Percentiles rank a stretch among this genome's conserved stretches.
These are phyloP conservation scores for Termitomyces sp. DNA, from an alignment of 768 basidiomycete species.

Conservation along the genomic window DNA sequence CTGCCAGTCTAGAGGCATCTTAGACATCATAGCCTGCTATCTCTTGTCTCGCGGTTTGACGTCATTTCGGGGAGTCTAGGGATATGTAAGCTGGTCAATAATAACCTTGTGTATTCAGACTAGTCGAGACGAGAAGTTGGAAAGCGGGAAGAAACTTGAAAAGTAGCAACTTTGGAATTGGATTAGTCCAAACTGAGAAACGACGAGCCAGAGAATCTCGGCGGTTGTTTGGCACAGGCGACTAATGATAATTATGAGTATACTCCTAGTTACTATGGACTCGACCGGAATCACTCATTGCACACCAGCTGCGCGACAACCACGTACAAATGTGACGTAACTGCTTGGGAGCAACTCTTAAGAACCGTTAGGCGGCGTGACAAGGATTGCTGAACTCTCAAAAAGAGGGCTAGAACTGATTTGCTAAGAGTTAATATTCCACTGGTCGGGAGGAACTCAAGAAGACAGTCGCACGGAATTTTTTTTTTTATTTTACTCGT, in stretches of 20 bases:
- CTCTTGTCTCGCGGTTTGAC: slow-evolving; percentile 3
- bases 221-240: background rate
- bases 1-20: background rate
- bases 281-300: background rate
- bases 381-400: no score
- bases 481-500: no score
- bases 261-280: background rate
- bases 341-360: no score
- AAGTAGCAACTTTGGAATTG: background rate
- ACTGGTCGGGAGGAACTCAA: no score
- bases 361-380: no score
- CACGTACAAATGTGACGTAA: background rate
- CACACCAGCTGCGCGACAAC: background rate
- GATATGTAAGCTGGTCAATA: slow-evolving; percentile 5
- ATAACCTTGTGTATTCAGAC: background rate
- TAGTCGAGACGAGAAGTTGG: background rate
- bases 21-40: background rate
- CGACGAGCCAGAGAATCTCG: background rate
- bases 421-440: no score
- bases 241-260: background rate
- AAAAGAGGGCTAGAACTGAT: no score
- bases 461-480: no score
- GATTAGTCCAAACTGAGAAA: background rate
- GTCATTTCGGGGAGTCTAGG: background rate
- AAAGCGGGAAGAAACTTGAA: background rate